Evolutionary conservation across 306 rosid genomes (phyloP).

Genomic region (Macrotyloma uniflorum): DNA sequence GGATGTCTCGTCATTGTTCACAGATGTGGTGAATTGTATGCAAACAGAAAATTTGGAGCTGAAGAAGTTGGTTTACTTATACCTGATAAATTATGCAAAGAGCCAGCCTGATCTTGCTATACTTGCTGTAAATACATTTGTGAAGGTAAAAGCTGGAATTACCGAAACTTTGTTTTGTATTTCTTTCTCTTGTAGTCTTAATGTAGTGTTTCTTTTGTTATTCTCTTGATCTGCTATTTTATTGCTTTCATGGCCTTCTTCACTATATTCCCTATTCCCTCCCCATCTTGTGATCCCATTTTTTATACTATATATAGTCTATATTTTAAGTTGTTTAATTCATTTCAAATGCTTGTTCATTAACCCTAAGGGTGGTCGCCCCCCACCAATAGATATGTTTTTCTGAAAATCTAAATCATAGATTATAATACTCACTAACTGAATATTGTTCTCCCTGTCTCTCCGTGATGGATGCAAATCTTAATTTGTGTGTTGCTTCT

Average conservation of each 20-base stretch:
- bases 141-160: slow-evolving; percentile 70
- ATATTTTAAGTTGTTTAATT: background rate
- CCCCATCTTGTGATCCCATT: background rate
- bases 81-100: slow-evolving; percentile 95
- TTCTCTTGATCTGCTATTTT: slow-evolving; percentile 9
- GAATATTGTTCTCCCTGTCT: background rate
- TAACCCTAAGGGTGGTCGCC: background rate
- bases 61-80: slow-evolving; percentile 93
- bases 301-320: background rate
- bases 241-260: background rate
- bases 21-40: slow-evolving; percentile 98
- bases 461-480: background rate
- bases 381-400: background rate
- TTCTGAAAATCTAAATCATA: background rate
- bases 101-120: slow-evolving; percentile 99
- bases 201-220: background rate
- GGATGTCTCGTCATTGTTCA: slow-evolving; percentile 95
- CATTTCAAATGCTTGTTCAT: background rate
- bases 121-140: slow-evolving; percentile 97
- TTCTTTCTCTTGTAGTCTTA: slow-evolving; percentile 3
- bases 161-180: background rate
- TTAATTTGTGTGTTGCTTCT: background rate
- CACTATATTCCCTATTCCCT: background rate
- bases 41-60: slow-evolving; percentile 98
- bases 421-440: background rate